Evolutionary conservation across 352 stramenopile species (phyloP).

Genomic region (Phytopythium ostracodes): DNA sequence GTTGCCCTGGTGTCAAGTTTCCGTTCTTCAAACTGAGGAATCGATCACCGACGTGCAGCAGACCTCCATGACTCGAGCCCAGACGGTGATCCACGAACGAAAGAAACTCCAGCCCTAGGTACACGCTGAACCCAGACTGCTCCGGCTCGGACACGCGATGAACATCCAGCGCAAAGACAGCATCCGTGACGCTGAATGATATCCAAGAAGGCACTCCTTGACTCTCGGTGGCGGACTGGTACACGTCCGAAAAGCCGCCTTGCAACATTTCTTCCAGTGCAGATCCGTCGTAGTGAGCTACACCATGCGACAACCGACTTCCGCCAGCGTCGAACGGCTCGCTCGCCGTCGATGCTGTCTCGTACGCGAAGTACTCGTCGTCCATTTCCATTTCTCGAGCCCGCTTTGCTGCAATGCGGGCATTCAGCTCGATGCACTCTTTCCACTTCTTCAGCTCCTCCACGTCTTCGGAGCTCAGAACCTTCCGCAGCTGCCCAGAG

Average conservation of each 20-base stretch:
- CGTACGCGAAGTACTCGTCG: conserved; percentile 19
- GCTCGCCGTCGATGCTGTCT: conserved; percentile 17
- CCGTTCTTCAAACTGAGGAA: conserved; percentile 83
- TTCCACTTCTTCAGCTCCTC: conserved; percentile 74
- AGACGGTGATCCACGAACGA: conserved; percentile 67
- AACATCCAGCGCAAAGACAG: conserved; percentile 59
- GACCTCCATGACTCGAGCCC: conserved; percentile 53
- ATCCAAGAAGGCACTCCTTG: conserved; percentile 62
- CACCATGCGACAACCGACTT: conserved; percentile 2
- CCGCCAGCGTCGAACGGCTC: conserved; percentile 12
- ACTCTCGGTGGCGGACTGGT: conserved; percentile 38
- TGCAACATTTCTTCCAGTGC: conserved; percentile 48
- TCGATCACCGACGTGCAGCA: conserved; percentile 80
- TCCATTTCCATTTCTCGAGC: conserved; percentile 20
- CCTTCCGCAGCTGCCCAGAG: conserved; percentile 46
- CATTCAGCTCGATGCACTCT: conserved; percentile 53
- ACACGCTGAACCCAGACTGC: conserved; percentile 57
- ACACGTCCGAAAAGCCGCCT: conserved; percentile 72
- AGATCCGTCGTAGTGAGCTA: conserved; percentile 19
- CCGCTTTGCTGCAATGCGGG: conserved; percentile 33
- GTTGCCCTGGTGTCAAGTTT: conserved; percentile 56
- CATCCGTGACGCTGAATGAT: conserved; percentile 59
- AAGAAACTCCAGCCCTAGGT: conserved; percentile 50
- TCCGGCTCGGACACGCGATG: conserved; percentile 63
- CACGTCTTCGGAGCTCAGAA: conserved; percentile 55